These are phyloP conservation scores for Rhodamnia rubescens DNA, from an alignment of 345 rosid genomes.

Conservation along the genomic window DNA sequence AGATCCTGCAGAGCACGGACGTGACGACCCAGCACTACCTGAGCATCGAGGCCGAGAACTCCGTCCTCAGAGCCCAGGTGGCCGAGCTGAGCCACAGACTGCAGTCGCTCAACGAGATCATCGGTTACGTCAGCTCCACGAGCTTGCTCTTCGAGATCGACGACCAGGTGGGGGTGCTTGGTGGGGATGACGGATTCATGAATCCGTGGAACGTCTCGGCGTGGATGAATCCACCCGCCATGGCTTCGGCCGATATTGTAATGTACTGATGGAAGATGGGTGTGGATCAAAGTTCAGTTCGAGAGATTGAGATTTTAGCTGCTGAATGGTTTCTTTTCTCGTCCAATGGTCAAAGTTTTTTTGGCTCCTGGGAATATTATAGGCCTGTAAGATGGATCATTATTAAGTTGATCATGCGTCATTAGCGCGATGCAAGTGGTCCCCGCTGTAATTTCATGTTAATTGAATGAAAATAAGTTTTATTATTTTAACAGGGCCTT, in stretches of 20 bases:
- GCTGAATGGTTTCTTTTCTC: neutral
- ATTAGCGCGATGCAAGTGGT: neutral
- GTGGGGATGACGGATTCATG: neutral
- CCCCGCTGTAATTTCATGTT: neutral
- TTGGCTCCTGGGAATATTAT: neutral
- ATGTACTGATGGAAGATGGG: conserved; percentile 1
- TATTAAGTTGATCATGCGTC: neutral
- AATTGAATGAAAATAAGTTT: neutral
- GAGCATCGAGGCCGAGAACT: conserved; percentile 24
- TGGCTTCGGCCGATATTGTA: neutral
- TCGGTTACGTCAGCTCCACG: neutral
- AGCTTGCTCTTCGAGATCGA: neutral
- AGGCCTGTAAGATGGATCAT: neutral
- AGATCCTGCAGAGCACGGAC: conserved; percentile 7
- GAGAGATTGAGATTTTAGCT: no score
- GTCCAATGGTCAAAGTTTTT: neutral
- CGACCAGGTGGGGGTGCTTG: neutral
- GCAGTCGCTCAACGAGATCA: conserved; percentile 24
- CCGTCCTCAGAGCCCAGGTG: conserved; percentile 24
- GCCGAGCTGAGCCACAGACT: conserved; percentile 26
- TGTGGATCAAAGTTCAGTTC: neutral
- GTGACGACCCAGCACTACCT: conserved; percentile 11
- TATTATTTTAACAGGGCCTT: neutral
- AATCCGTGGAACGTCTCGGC: neutral
- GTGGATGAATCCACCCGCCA: neutral